Evolutionary conservation across 2,329 filamentous ascomycete genomes (phyloP).

Genomic region (Ophiostoma pallidulum): DNA sequence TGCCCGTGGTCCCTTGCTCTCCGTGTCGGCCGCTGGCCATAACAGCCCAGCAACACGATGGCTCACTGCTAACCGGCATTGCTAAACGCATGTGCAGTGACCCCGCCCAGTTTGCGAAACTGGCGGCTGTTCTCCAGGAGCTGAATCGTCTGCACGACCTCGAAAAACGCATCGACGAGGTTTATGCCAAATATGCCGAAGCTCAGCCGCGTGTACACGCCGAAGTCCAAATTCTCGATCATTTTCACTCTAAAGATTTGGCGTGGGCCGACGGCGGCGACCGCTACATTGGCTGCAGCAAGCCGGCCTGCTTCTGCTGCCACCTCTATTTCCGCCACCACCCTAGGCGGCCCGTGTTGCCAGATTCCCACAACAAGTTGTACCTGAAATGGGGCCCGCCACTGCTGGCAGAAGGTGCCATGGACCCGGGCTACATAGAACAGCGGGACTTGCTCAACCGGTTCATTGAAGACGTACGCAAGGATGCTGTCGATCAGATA

Average conservation of each 20-base stretch:
- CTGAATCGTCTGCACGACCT: slow-evolving; percentile 24
- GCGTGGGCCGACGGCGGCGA: slow-evolving; percentile 29
- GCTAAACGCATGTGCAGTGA: slow-evolving; percentile 17
- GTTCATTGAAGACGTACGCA: slow-evolving; percentile 6
- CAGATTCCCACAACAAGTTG: slow-evolving; percentile 30
- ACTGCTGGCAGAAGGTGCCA: neutral
- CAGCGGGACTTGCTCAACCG: slow-evolving; percentile 6
- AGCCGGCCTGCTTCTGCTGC: slow-evolving; percentile 42
- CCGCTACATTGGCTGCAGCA: slow-evolving; percentile 41
- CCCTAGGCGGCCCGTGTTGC: slow-evolving; percentile 24
- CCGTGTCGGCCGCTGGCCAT: neutral
- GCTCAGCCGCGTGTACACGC: slow-evolving; percentile 31
- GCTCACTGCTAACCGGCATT: neutral
- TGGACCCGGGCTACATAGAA: neutral
- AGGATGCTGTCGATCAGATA: slow-evolving; percentile 8
- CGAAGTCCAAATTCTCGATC: slow-evolving; percentile 38
- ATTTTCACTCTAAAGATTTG: slow-evolving; percentile 28
- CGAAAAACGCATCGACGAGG: slow-evolving; percentile 17
- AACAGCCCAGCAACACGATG: neutral
- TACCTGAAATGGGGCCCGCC: slow-evolving; percentile 32
- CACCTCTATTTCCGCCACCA: slow-evolving; percentile 34
- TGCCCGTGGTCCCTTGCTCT: slow-evolving; percentile 14
- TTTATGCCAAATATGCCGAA: slow-evolving; percentile 19
- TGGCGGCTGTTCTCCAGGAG: slow-evolving; percentile 8
- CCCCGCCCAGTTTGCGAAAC: neutral